These are phyloP conservation scores for Boletus pseudopeckii DNA, from an alignment of 768 basidiomycete genomes.

Conservation along the genomic window DNA sequence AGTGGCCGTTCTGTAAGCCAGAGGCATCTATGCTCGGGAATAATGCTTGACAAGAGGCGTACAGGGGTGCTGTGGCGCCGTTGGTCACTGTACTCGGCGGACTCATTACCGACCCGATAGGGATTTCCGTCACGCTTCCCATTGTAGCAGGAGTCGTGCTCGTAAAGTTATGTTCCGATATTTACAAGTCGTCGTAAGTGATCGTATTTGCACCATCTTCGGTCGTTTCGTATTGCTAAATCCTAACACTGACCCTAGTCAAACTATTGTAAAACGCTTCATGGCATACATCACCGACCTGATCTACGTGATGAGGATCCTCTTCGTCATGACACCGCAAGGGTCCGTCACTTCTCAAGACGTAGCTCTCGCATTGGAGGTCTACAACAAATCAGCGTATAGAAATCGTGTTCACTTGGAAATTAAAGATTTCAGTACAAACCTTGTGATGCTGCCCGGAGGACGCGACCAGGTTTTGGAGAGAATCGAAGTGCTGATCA, in stretches of 20 bases:
- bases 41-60: background rate
- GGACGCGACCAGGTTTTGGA: background rate
- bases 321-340: background rate
- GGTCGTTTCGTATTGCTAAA: background rate
- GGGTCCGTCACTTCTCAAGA: background rate
- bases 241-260: background rate
- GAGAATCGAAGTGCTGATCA: background rate
- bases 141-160: background rate
- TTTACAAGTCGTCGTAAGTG: background rate
- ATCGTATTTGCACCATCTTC: too few species aligned
- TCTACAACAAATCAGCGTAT: background rate
- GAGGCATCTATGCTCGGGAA: background rate
- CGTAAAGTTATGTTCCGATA: background rate
- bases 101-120: background rate
- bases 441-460: background rate
- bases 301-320: background rate
- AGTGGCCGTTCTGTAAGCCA: background rate
- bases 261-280: background rate
- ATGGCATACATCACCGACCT: background rate
- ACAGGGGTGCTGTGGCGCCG: background rate
- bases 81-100: background rate
- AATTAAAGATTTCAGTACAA: background rate
- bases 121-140: background rate
- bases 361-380: background rate
- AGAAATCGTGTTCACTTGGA: background rate